These are phyloP conservation scores for Chalciporus piperatus DNA, from an alignment of 768 basidiomycete species.

Conservation along the genomic window DNA sequence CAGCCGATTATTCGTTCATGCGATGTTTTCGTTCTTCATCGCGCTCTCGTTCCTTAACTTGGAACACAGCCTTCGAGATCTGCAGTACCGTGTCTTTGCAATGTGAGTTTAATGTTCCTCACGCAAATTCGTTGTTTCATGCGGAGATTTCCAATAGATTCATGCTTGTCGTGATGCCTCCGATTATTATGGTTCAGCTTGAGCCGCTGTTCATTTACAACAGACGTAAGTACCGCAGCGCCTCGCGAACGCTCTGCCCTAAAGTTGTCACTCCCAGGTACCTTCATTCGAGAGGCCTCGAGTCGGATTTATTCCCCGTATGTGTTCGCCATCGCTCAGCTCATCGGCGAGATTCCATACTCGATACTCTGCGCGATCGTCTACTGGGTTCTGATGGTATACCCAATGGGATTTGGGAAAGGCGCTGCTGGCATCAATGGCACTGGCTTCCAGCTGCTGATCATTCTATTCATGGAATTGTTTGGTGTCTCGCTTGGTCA, in stretches of 20 bases:
- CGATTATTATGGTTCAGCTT: slow-evolving; percentile 65
- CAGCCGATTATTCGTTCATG: slow-evolving; percentile 75
- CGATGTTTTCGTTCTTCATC: slow-evolving; percentile 66
- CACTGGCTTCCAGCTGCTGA: slow-evolving; percentile 68
- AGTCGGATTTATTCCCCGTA: slow-evolving; percentile 85
- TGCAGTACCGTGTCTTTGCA: slow-evolving; percentile 80
- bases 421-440: slow-evolving; percentile 60
- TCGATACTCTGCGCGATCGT: slow-evolving; percentile 64
- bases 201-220: slow-evolving; percentile 82
- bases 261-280: slow-evolving; percentile 22
- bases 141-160: slow-evolving; percentile 39
- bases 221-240: slow-evolving; percentile 39
- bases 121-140: not conserved
- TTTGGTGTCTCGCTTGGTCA: slow-evolving; percentile 75
- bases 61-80: slow-evolving; percentile 57
- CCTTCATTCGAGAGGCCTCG: slow-evolving; percentile 59
- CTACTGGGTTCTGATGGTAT: slow-evolving; percentile 78
- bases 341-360: slow-evolving; percentile 80
- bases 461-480: slow-evolving; percentile 68
- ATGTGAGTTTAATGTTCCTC: slow-evolving; percentile 45
- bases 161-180: slow-evolving; percentile 66
- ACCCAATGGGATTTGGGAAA: slow-evolving; percentile 65
- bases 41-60: slow-evolving; percentile 80
- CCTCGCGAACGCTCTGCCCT: slow-evolving; percentile 1
- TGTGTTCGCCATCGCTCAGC: slow-evolving; percentile 81